Evolutionary conservation across 331 rosid species (phyloP).

Genomic region (Phaseolus coccineus): DNA sequence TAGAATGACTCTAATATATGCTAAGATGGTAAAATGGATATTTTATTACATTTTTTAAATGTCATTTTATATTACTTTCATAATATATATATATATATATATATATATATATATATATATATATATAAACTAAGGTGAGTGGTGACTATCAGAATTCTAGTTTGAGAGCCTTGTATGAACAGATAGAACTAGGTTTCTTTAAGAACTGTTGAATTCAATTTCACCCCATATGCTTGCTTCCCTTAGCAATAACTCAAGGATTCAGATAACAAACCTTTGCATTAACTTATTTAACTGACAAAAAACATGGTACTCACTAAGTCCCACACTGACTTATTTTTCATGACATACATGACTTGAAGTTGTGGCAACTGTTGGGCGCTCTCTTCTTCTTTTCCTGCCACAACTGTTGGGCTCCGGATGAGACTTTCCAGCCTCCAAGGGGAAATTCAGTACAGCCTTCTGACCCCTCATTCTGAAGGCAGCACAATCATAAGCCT

Average conservation of each 20-base stretch:
- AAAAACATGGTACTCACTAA: neutral
- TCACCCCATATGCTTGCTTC: conserved; percentile 21
- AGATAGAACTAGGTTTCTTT: neutral
- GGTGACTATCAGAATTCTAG: neutral
- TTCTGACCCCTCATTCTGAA: conserved; percentile 81
- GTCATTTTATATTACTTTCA: no score
- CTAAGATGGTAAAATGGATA: no score
- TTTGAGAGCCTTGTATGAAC: neutral
- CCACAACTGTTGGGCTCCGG: conserved; percentile 46
- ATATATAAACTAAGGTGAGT: neutral
- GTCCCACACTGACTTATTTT: neutral
- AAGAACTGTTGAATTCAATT: neutral
- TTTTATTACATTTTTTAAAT: no score
- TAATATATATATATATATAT: no score
- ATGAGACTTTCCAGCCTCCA: conserved; percentile 61
- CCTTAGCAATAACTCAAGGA: neutral
- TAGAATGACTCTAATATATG: no score
- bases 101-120: no score
- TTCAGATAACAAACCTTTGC: neutral
- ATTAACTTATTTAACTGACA: neutral
- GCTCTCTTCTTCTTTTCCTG: conserved; percentile 57
- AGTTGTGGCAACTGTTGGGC: conserved; percentile 4
- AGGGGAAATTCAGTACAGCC: conserved; percentile 74
- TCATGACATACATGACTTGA: conserved; percentile 28
- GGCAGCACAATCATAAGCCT: conserved; percentile 80